Conservation (phyloP, 2,329 filamentous ascomycete species). For the Peltaster fructicola region DNA sequence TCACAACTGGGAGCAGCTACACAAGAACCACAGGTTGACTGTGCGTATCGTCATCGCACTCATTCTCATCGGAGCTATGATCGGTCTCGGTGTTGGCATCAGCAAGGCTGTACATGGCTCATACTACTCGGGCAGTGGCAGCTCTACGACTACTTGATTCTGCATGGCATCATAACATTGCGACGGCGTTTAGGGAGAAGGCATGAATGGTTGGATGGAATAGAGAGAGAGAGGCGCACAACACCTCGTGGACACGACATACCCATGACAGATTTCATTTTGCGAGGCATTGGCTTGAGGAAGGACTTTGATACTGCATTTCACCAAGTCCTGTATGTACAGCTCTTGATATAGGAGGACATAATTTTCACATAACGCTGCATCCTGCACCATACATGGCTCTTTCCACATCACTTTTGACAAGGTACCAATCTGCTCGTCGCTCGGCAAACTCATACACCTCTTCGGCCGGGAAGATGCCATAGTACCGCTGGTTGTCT, state of each 20-base stretch:
- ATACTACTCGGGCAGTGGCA: constrained; percentile 25
- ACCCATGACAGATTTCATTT: no score
- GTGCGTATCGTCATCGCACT: constrained; percentile 28
- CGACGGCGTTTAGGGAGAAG: no score
- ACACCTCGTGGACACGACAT: no score
- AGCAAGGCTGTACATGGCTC: constrained; percentile 30
- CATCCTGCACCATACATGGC: constrained; percentile 97
- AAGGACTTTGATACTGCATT: no score
- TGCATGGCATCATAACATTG: no score
- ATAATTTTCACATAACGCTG: constrained; percentile 62
- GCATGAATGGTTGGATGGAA: no score
- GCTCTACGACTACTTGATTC: no score
- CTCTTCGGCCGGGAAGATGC: constrained; percentile 87
- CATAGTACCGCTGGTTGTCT: constrained; percentile 73
- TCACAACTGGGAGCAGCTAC: constrained; percentile 21
- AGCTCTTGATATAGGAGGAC: no score
- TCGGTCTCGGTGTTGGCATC: constrained; percentile 32
- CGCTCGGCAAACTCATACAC: constrained; percentile 94
- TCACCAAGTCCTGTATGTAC: no score
- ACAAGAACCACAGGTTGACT: constrained; percentile 26
- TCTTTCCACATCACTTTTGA: constrained; percentile 75
- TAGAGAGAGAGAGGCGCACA: no score
- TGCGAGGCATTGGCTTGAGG: no score
- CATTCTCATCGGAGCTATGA: constrained; percentile 27
- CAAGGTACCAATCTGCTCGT: constrained; percentile 85